Evolutionary conservation across 306 rosid genomes (phyloP).

Genomic region (Cyamopsis tetragonoloba): DNA sequence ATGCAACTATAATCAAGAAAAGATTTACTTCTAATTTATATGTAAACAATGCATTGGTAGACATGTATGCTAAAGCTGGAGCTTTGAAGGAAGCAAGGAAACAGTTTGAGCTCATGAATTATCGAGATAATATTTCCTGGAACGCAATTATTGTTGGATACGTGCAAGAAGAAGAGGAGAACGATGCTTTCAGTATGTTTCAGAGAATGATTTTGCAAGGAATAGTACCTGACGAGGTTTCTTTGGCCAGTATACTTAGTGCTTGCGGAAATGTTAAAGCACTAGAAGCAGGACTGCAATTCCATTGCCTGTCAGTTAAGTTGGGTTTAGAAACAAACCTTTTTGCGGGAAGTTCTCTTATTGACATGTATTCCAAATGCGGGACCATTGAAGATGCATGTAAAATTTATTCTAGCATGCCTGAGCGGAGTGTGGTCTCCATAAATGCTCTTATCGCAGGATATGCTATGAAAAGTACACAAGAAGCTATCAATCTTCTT

Average conservation of each 20-base stretch:
- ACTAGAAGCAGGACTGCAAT: slow-evolving; percentile 50
- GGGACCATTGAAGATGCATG: slow-evolving; percentile 46
- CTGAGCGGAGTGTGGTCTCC: slow-evolving; percentile 52
- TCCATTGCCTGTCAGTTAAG: slow-evolving; percentile 66
- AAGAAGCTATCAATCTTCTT: slow-evolving; percentile 51
- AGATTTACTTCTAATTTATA: slow-evolving; percentile 47
- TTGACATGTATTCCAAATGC: slow-evolving; percentile 82
- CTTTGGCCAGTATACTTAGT: slow-evolving; percentile 76
- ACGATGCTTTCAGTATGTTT: slow-evolving; percentile 60
- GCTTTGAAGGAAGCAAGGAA: slow-evolving; percentile 58
- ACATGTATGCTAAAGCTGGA: slow-evolving; percentile 86
- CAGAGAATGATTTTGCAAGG: slow-evolving; percentile 53
- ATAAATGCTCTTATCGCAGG: slow-evolving; percentile 74
- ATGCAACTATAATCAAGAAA: slow-evolving; percentile 60
- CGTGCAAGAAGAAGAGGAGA: slow-evolving; percentile 57
- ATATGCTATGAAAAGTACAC: slow-evolving; percentile 41
- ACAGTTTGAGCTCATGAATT: slow-evolving; percentile 60
- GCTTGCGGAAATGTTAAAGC: slow-evolving; percentile 65
- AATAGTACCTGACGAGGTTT: slow-evolving; percentile 63
- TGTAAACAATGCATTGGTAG: slow-evolving; percentile 67
- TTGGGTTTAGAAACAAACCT: slow-evolving; percentile 66
- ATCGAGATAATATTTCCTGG: slow-evolving; percentile 74
- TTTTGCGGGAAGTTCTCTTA: slow-evolving; percentile 71
- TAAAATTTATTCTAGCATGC: slow-evolving; percentile 53
- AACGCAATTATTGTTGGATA: slow-evolving; percentile 82